These are phyloP conservation scores for Basipetospora chlamydospora DNA, from an alignment of 2,329 filamentous ascomycete genomes.

Conservation along the genomic window DNA sequence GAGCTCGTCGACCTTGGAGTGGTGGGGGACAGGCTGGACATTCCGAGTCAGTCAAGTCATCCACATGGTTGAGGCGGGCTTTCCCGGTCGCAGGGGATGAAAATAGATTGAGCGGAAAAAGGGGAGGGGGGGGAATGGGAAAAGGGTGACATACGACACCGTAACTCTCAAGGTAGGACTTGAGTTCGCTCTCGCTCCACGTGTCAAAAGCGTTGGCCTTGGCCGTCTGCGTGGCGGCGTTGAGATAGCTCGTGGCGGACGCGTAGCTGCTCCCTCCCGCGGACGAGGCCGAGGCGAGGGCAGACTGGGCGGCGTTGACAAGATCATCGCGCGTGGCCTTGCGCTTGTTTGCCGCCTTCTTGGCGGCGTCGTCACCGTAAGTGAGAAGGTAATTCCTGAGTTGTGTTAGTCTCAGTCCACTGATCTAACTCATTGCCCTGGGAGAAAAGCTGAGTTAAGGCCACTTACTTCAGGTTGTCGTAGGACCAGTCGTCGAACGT, in stretches of 20 bases:
- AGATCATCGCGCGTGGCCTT: slow-evolving; percentile 60
- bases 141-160: slow-evolving; percentile 31
- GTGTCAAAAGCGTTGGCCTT: slow-evolving; percentile 56
- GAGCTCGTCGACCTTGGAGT: slow-evolving; percentile 53
- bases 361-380: slow-evolving; percentile 38
- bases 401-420: neutral
- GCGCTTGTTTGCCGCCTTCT: slow-evolving; percentile 46
- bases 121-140: slow-evolving; percentile 9
- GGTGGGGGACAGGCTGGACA: slow-evolving; percentile 47
- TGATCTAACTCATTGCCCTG: neutral
- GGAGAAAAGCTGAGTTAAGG: neutral
- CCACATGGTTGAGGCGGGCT: no score
- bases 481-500: slow-evolving; percentile 65
- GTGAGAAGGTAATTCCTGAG: slow-evolving; percentile 36
- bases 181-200: slow-evolving; percentile 61
- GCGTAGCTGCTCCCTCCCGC: slow-evolving; percentile 45
- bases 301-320: slow-evolving; percentile 46
- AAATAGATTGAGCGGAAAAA: neutral
- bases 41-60: no score
- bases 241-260: slow-evolving; percentile 56
- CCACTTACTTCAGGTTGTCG: slow-evolving; percentile 38
- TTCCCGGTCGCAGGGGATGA: no score
- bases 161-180: slow-evolving; percentile 67
- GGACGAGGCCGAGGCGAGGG: slow-evolving; percentile 43
- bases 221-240: slow-evolving; percentile 47